phyloP scores from a whole-genome alignment of 2,329 filamentous ascomycete genomes.

The Penicillium rolfsii region DNA sequence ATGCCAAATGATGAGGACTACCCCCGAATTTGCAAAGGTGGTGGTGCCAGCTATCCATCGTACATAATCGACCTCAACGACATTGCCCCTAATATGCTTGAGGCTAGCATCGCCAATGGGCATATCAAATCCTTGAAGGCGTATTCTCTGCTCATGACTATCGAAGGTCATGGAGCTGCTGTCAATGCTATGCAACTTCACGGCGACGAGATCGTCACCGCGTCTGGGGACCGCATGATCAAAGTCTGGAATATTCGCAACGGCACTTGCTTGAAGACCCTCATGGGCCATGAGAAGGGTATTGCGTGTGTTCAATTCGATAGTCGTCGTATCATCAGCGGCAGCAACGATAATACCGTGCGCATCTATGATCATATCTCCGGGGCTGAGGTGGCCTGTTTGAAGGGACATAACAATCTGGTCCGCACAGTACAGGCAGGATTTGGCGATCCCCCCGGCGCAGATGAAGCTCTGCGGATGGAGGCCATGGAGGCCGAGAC shows the following conservation, averaged over 20 bases:
- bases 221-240: slow-evolving; percentile 89
- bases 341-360: slow-evolving; percentile 93
- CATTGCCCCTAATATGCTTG: slow-evolving; percentile 46
- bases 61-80: slow-evolving; percentile 58
- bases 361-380: slow-evolving; percentile 90
- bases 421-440: slow-evolving; percentile 94
- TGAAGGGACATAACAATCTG: slow-evolving; percentile 78
- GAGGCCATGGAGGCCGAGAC: slow-evolving; percentile 74
- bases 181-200: slow-evolving; percentile 95
- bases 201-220: slow-evolving; percentile 85
- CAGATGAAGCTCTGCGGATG: slow-evolving; percentile 70
- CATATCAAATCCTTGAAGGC: slow-evolving; percentile 57
- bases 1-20: slow-evolving; percentile 51
- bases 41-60: slow-evolving; percentile 52
- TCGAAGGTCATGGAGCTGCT: slow-evolving; percentile 85
- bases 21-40: slow-evolving; percentile 47
- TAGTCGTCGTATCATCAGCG: slow-evolving; percentile 87
- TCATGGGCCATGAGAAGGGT: slow-evolving; percentile 87
- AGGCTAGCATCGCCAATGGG: slow-evolving; percentile 48
- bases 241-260: slow-evolving; percentile 93
- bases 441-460: slow-evolving; percentile 85
- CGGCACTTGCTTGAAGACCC: slow-evolving; percentile 73
- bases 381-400: slow-evolving; percentile 83
- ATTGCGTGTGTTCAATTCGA: slow-evolving; percentile 98
- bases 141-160: slow-evolving; percentile 74